These are phyloP conservation scores for Persicaria tinctoria DNA, from an alignment of 148 eudicot genomes.

Conservation along the genomic window DNA sequence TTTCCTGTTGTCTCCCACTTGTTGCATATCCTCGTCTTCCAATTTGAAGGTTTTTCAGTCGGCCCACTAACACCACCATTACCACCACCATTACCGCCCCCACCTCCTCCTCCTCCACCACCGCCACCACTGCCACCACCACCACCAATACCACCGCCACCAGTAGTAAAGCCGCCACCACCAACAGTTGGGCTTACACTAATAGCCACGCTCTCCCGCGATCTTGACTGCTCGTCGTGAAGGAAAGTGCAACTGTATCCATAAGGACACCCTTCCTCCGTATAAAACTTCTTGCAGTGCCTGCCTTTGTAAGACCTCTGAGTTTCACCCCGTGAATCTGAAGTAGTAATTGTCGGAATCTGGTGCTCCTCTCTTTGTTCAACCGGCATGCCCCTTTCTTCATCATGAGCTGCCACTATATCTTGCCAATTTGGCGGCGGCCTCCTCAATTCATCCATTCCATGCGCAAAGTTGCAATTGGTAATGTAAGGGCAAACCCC, in stretches of 20 bases:
- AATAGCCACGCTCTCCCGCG: conserved; percentile 71
- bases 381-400: conserved; percentile 24
- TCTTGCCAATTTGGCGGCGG: conserved; percentile 99
- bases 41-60: conserved; percentile 73
- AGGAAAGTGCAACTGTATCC: conserved; percentile 83
- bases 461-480: conserved; percentile 92
- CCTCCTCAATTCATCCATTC: conserved; percentile 81
- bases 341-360: conserved; percentile 56
- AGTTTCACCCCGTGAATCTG: conserved; percentile 40
- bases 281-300: conserved; percentile 83
- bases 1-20: conserved; percentile 94
- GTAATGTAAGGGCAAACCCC: conserved; percentile 90
- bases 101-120: conserved; percentile 30
- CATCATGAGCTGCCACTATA: conserved; percentile 59
- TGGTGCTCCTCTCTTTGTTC: conserved; percentile 77
- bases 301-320: conserved; percentile 87
- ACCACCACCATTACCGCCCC: conserved; percentile 43
- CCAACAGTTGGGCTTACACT: conserved; percentile 41
- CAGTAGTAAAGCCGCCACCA: conserved; percentile 11
- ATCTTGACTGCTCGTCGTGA: conserved; percentile 87
- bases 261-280: conserved; percentile 92
- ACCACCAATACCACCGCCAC: conserved; percentile 31
- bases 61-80: conserved; percentile 24
- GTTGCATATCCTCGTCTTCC: conserved; percentile 96
- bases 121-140: conserved; percentile 22